Percentiles rank a stretch among this genome's conserved stretches.
Conservation (phyloP, 257 asterid species). For the Paulownia fortunei region DNA sequence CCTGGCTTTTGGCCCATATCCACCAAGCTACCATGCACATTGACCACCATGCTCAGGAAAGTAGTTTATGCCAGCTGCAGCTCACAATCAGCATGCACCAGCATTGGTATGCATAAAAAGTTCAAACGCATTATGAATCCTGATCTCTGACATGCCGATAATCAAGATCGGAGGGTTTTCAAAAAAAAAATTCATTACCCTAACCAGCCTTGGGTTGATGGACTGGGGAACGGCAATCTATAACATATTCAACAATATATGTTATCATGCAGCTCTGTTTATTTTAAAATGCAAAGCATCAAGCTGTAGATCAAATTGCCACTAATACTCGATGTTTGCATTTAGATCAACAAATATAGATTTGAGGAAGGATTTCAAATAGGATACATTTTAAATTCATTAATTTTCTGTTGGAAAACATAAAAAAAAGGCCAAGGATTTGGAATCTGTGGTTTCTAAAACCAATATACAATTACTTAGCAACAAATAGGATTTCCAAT, state of each 20-base stretch:
- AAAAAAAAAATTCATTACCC: not conserved
- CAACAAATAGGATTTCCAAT: not conserved
- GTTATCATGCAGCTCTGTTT: not conserved
- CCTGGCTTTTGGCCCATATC: not conserved
- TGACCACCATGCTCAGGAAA: slow-evolving; percentile 12
- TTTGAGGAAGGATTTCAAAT: not conserved
- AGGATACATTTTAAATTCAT: not conserved
- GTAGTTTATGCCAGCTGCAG: slow-evolving; percentile 4
- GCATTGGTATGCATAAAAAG: not conserved
- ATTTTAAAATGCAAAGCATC: not conserved
- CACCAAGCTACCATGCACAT: slow-evolving; percentile 9
- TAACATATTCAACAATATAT: not conserved
- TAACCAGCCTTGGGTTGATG: not conserved
- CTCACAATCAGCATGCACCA: slow-evolving; percentile 22
- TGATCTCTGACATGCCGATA: slow-evolving; percentile 13
- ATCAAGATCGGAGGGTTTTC: not conserved
- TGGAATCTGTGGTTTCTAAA: not conserved
- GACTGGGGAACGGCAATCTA: not conserved
- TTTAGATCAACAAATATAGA: not conserved
- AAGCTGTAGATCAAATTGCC: not conserved
- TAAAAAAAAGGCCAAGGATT: not conserved
- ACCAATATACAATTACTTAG: not conserved
- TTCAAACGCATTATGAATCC: not conserved
- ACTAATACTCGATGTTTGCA: not conserved
- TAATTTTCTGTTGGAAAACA: not conserved